Evolutionary conservation across 2,329 filamentous ascomycete genomes (phyloP), one percentile per base, ranked within the genome.

Genomic region (Fusarium sp.): DNA sequence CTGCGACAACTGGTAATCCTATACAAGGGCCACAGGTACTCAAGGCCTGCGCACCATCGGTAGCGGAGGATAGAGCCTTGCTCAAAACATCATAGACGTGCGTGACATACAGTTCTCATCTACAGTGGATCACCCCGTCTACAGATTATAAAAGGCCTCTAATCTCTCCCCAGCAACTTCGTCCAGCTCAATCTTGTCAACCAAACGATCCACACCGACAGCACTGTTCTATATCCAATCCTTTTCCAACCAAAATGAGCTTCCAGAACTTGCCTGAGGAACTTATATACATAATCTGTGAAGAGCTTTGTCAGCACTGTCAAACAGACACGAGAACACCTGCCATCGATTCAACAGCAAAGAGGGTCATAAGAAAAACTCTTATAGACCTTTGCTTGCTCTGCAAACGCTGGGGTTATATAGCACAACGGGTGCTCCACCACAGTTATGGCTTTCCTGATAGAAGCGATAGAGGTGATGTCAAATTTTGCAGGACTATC

Each of bases 401-500:
- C 14, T 56, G 30, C 13, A 67, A 24, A 35, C 9, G 14, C 13
- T 20, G 65, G 16, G 30, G 39, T 7, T 3, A 10, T 38, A 33
- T 71, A 16, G 67, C 69, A 16, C 67, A 71, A 18, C 31, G 4
- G 3, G n/a, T n/a, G n/a, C n/a, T n/a, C n/a, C n/a, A n/a, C n/a
- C n/a, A n/a, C n/a, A n/a, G n/a, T n/a, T n/a, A n/a, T n/a, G n/a
- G n/a, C n/a, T n/a, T n/a, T n/a, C n/a, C n/a, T n/a, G n/a, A n/a
- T n/a, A n/a, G n/a, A n/a, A n/a, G n/a, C n/a, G n/a, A n/a, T n/a
- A n/a, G n/a, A n/a, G n/a, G n/a, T n/a, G n/a, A n/a, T n/a, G n/a
- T n/a, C n/a, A n/a, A n/a, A n/a, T 65, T 70, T 28, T 71, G 61
- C n/a, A 47, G 39, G 10, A 66, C 56, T 2, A 20, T 71, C 16